Base-by-base conservation (phyloP, 495 filamentous ascomycete species). In the Penicillium antarcticum region DNA sequence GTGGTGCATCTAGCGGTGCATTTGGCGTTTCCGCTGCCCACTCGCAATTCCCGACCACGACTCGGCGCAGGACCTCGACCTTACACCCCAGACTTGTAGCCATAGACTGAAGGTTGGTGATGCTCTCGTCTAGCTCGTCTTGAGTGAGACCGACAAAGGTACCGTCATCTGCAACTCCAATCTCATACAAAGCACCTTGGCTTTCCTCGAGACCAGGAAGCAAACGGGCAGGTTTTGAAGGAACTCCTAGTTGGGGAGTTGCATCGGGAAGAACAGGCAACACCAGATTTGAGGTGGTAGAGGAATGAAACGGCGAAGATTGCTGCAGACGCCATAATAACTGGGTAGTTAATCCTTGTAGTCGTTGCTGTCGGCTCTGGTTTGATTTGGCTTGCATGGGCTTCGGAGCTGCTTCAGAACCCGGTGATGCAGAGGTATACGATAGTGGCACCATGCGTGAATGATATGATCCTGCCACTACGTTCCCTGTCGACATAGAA, bases 91-190 rank as follows among this genome's bases (percentile, higher is more conserved):
- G 71, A 67, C 88, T 95, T 5, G 86, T 83, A 4, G 92, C 94
- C 92, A 98, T 98, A 13, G 86, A 79, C 48, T 86, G 81, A 10
- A 98, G 72, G 44, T 87, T 95, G 21, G 76, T 78, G 46, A 97
- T 75, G 66, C 89, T 95, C 67, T 96, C 92, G 44, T 95, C 84
- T 69, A 98, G 74, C 68, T 97, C 94, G 62, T 96, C 91, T 55
- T 86, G 80, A 1, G 88, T 87, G n/a, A 98, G 72, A 1, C 94
- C 94, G 36, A 95, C 85, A 52, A 97, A 86, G 0, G 86, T 89
- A 12, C 94, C 94, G 71, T 97, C 92, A 65, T 98, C 94, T 5
- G 91, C 85, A 17, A 98, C 91, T 0, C 94, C 94, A 62, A 98
- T 95, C 69, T 98, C 95, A 52, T 98, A 98, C 44, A 97, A 65